Base-by-base conservation (phyloP, 805 yeast species). In the Saccharomycopsis synnaedendra region DNA sequence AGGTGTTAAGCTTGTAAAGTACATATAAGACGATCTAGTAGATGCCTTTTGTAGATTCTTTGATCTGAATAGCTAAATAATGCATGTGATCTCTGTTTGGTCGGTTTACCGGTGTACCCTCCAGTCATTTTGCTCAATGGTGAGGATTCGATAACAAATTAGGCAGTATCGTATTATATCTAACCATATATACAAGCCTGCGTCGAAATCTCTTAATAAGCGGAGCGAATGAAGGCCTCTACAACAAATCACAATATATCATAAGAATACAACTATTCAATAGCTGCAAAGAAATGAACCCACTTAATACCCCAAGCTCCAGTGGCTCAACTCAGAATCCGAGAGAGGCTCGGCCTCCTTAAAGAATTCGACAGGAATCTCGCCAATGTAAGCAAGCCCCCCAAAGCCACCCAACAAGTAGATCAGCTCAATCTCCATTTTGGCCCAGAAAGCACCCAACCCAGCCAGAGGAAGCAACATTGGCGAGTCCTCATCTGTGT, bases 381-480 rank as follows among this genome's bases (percentile, higher is more conserved):
- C 67, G 10, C 95, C 95, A 55, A 85, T 84, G 61, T 72, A 85
- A 27, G 90, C 85, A 47, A 78, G 69, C 56, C 81, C 85, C 41
- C 94, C 94, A 60, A 83, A 84, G 0, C 94, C 94, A 36, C 95
- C 95, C 40, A 85, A 68, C 58, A 81, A 72, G 64, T 80, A 82
- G 32, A 82, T 71, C 5, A 70, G 72, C 2, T 74, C 74, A 11
- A 85, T 85, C 28, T 68, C 65, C 50, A 85, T 75, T 57, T 76
- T 79, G 44, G 69, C 71, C 83, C 87, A 85, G 19, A 19, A 19
- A 19, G 19, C 19, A 19, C 19, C 19, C 19, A 19, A 19, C 19
- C 19, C 19, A 19, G 19, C 19, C 19, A 19, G 19, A 19, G 19
- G 19, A 19, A 19, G 19, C 19, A 19, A 19, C 19, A 19, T 19